Base-by-base conservation (phyloP, 2,329 filamentous ascomycete species). In the Zymoseptoria crescenta region DNA sequence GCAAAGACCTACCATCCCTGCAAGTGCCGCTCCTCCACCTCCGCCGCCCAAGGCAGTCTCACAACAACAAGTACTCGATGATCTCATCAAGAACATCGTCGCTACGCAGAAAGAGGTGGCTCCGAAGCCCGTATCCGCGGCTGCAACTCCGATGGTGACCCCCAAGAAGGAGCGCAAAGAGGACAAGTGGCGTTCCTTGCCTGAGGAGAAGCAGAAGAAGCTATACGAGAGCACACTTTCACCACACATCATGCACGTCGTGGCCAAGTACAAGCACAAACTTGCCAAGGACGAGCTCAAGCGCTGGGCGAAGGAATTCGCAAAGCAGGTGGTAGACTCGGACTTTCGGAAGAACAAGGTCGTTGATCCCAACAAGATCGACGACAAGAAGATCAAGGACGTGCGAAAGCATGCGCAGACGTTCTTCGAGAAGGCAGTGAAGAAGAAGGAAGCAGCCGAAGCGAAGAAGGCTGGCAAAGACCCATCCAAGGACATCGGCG, bases 331-430 rank as follows among this genome's bases (percentile, higher is more conserved):
- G 13, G 92, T 96, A 20, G 84, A 89, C 19, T 94, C 91, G 0
- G 93, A 97, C 73, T 96, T 89, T 76, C 96, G 96, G 73, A 88
- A 93, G 69, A 84, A 86, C 53, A 87, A 91, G n/a, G 91, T 96
- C 8, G 82, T 84, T 52, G 87, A 96, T 69, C 93, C 91, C 0
- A 89, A 84, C 24, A 83, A 83, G 54, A 87, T 96, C 64, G 83
- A 82, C 28, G 83, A 88, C 41, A 92, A 90, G 70, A 89, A 94
- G 68, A 83, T 87, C 67, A 87, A 87, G 70, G 90, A 91, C 64
- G 84, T 96, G 60, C 96, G 90, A 75, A 86, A 84, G 59, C 91
- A 88, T 70, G 91, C 92, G 59, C 87, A 88, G 63, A 87, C 91
- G 55, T 97, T 87, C 73, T 87, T 96, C 69, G 89, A 95, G 61